Evolutionary conservation across 805 yeast species (phyloP), one percentile per base, ranked within the genome.

Genomic region (Myxozyma mucilagina): DNA sequence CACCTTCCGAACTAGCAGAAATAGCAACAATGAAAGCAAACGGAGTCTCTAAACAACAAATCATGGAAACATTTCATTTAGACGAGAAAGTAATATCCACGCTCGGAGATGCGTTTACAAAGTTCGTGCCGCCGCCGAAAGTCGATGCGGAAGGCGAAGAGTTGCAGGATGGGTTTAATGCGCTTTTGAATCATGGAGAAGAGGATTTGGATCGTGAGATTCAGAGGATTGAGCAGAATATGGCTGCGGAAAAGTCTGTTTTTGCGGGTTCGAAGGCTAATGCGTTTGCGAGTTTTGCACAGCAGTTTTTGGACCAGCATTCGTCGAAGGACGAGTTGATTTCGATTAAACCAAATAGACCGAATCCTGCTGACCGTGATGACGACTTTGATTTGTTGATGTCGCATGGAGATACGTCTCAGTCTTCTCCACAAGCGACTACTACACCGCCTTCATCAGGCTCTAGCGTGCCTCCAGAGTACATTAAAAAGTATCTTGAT

Each of bases 1-100:
- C 63, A 13, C 47, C 65, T 10, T 20, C 44, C 4, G 63, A 61
- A 20, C 14, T 58, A 4, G 56, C 63, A 3, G 63, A 58, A 36
- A 45, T 58, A 4, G 35, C 59, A 20, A 48, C 56, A 2, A n/a
- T 36, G 24, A n/a, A 16, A 5, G 41, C 47, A 16, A 32, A 53
- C 24, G 56, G 49, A 2, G 20, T 18, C 31, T 14, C 59, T 13
- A 48, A 36, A 32, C 42, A 45, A 7, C 48, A 36, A 8, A 14
- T 61, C 18, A 51, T 45, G 20, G 44, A 52, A 14, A 42, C 36
- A 14, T 60, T 47, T 29, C 38, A 43, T 11, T 18, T 58, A 18
- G 61, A 39, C 3, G 24, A 49, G n/a, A 53, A 35, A 29, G 57
- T 58, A 9, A 18, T 47, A 32, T 56, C 48, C 4, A 45, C 50